Conservation (phyloP, 148 eudicot genomes). For the Pouteria glomerata region DNA sequence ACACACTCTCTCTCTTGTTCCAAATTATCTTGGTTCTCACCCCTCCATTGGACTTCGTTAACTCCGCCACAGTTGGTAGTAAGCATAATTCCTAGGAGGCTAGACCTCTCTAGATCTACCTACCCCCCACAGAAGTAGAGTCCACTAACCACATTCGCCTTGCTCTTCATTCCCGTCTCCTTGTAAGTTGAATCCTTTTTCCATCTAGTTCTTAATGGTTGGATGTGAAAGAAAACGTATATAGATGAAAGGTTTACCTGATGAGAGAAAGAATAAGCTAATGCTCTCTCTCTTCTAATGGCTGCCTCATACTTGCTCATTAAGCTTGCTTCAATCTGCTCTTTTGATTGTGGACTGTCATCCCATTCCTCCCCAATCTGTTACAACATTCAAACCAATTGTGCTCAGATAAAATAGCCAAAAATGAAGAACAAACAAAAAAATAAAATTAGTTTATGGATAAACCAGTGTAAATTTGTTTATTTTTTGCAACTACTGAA, state of each 20-base stretch:
- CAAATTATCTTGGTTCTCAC: too few relatives aligned
- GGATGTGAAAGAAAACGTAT: slow-evolving; percentile 1
- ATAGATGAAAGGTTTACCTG: slow-evolving; percentile 53
- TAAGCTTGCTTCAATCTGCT: slow-evolving; percentile 74
- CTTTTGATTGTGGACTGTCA: slow-evolving; percentile 69
- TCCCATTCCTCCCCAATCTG: slow-evolving; percentile 80
- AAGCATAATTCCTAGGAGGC: too few relatives aligned
- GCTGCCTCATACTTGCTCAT: slow-evolving; percentile 85
- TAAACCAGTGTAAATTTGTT: neutral
- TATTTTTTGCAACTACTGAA: neutral
- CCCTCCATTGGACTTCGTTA: too few relatives aligned
- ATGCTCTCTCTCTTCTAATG: slow-evolving; percentile 84
- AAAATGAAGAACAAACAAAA: neutral
- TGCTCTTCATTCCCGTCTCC: slow-evolving; percentile 4
- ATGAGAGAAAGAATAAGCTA: slow-evolving; percentile 92
- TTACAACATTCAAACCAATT: slow-evolving; percentile 11
- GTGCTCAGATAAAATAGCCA: neutral
- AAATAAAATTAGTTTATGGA: neutral
- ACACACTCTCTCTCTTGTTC: too few relatives aligned
- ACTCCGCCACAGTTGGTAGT: too few relatives aligned
- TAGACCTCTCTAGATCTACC: too few relatives aligned
- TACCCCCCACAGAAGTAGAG: too few relatives aligned
- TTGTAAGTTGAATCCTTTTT: neutral
- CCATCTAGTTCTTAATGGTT: slow-evolving; percentile 7
- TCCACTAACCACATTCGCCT: too few relatives aligned